Base-by-base conservation (phyloP, 1,284 basidiomycete species). In the Meira nashicola region DNA sequence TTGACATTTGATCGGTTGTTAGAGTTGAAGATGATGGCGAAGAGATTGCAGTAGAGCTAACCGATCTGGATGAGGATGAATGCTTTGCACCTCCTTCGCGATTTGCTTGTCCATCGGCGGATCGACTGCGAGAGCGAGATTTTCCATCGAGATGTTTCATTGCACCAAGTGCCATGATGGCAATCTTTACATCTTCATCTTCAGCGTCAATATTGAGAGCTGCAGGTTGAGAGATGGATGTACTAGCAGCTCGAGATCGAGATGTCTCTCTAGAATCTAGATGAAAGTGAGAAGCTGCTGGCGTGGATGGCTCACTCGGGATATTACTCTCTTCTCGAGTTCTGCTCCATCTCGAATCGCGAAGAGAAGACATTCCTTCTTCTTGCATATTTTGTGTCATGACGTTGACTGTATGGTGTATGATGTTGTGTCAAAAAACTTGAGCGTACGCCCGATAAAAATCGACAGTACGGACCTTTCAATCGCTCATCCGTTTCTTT, bases 81-180 rank as follows among this genome's bases (percentile, higher is more conserved):
- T 51, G 58, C 23, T 41, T 43, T 8, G 41, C 28, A 8, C 28
- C 28, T 33, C 21, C 47, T 12, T 12, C 51, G 37, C 19, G 21
- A 19, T 11, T 39, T 50, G 47, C 51, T 55, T 50, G 48, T 37
- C 28, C 28, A 33, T 33, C 28, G 28, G 28, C 28, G 28, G 28
- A 33, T 33, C 28, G 28, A 33, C 28, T 33, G 28, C 28, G 28
- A 4, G 28, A 33, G 5, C 28, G 14, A 19, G 39, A 55, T 1
- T 44, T 58, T n/a, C 67, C 69, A 48, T 71, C 69, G 25, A 71
- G 63, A 38, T 66, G 62, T 59, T 68, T 69, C 69, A 71, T 71
- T 37, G 67, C 69, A 14, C 69, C 69, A 23, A 71, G 53, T 1
- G 67, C 70, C 66, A 71, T 67, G 59, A 72, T 68, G 50, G 70